Evolutionary conservation across 352 stramenopile genomes (phyloP).

Genomic region (Globisporangium megalacanthum): DNA sequence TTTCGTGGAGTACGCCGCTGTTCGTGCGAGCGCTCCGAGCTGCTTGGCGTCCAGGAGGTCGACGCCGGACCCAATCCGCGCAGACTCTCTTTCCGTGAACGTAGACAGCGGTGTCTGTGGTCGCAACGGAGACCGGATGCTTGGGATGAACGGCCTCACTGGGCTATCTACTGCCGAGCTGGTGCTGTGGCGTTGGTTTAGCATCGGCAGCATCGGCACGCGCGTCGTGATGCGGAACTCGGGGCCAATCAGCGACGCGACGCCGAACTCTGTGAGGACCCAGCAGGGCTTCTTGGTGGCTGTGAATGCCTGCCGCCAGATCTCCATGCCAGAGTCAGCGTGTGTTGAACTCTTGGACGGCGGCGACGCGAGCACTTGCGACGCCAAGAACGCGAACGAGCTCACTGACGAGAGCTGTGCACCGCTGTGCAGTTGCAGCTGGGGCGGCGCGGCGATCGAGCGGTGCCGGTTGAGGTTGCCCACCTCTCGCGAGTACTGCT

Average conservation of each 20-base stretch:
- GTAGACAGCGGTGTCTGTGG: slow-evolving; percentile 30
- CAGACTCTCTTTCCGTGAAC: slow-evolving; percentile 34
- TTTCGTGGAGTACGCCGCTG: slow-evolving; percentile 27
- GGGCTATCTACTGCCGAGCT: background rate
- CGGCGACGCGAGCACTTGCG: slow-evolving; percentile 9
- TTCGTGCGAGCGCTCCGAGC: slow-evolving; percentile 36
- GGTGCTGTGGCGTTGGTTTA: slow-evolving; percentile 4
- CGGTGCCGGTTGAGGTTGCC: slow-evolving; percentile 61
- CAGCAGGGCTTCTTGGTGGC: slow-evolving; percentile 52
- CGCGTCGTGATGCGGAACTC: slow-evolving; percentile 59
- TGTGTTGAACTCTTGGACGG: slow-evolving; percentile 16
- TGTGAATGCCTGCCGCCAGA: slow-evolving; percentile 50
- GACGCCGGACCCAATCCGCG: slow-evolving; percentile 39
- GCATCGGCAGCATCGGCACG: slow-evolving; percentile 25
- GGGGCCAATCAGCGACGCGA: slow-evolving; percentile 54
- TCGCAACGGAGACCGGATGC: slow-evolving; percentile 21
- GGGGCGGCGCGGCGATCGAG: slow-evolving; percentile 48
- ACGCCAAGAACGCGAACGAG: slow-evolving; percentile 23
- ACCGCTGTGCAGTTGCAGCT: slow-evolving; percentile 22
- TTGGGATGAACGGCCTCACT: slow-evolving; percentile 6
- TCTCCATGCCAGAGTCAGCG: slow-evolving; percentile 6
- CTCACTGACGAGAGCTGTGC: slow-evolving; percentile 10
- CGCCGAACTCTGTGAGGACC: slow-evolving; percentile 57
- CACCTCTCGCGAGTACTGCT: slow-evolving; percentile 63
- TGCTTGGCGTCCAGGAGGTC: slow-evolving; percentile 45